Evolutionary conservation across 768 basidiomycete species (phyloP), one percentile per base, ranked within the genome.

Genomic region (Podaxis sp.): DNA sequence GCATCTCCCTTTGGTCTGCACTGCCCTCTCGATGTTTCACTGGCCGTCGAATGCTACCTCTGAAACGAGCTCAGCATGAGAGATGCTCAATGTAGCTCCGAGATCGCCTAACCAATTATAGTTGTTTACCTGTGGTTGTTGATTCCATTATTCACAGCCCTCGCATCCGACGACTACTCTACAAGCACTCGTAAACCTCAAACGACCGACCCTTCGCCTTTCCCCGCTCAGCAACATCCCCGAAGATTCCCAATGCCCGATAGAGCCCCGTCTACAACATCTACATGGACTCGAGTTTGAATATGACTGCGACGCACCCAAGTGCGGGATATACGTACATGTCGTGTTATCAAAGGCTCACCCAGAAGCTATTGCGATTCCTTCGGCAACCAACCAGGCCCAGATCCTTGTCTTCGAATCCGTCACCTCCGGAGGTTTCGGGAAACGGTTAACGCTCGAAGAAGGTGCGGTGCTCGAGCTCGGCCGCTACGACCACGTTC

Each of bases 101-200:
- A 44, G 19, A 19, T 19, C 2, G n/a, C 17, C 19, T 6, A 19
- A 4, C 44, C 0, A 46, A 17, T 46, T n/a, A n/a, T 5, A n/a
- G 17, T 33, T 36, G 28, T 57, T 33, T 26, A 42, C 57, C 26
- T n/a, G 22, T 13, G 57, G 28, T 48, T 48, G 12, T n/a, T 59
- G n/a, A 24, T 49, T 7, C 17, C 56, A n/a, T 46, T 48, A 38
- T 52, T 57, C 59, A 19, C 67, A 94, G 92, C 73, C 86, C 33
- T 83, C 87, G 9, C 90, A 94, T 69, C 87, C 95, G 0, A 96
- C 95, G 0, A 98, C 95, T 0, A 96, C 95, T 2, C 80, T 98
- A 0, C 95, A 97, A 76, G 95, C 95, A 0, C 82, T 96, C 38
- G 95, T 97, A 66, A 98, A 97, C 71, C 86, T 97, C 68, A 96